These are phyloP conservation scores for Neurospora sp. DNA, from an alignment of 495 filamentous ascomycete genomes.

Conservation along the genomic window DNA sequence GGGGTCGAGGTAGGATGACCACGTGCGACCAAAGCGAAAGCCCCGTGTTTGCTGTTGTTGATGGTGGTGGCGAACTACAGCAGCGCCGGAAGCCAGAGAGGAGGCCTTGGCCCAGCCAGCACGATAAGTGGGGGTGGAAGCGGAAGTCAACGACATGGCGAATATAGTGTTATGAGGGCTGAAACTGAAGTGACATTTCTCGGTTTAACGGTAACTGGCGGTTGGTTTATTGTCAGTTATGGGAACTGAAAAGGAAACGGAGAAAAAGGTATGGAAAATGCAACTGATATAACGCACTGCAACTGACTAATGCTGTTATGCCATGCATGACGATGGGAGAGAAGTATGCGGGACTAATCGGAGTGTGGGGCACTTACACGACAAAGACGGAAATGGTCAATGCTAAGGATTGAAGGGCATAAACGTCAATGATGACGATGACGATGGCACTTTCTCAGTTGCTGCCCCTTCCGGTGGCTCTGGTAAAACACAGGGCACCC, in stretches of 20 bases:
- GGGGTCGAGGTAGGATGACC: conserved; percentile 31
- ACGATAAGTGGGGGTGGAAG: conserved; percentile 21
- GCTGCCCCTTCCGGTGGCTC: neutral
- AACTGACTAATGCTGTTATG: neutral
- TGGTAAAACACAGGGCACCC: neutral
- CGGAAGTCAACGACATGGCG: conserved; percentile 27
- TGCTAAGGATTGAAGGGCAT: neutral
- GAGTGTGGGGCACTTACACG: neutral
- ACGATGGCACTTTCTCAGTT: neutral
- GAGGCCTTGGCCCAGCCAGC: conserved; percentile 14
- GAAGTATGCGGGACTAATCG: neutral
- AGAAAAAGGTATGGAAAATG: neutral
- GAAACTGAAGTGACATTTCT: neutral
- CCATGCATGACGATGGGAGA: neutral
- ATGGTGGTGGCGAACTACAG: conserved; percentile 9
- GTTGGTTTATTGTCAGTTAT: neutral
- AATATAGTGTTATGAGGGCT: neutral
- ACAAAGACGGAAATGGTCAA: neutral
- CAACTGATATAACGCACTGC: neutral
- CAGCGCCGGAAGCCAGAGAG: conserved; percentile 8
- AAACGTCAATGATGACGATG: neutral
- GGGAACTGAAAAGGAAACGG: neutral
- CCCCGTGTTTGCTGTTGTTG: conserved; percentile 28
- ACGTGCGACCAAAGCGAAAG: conserved; percentile 34
- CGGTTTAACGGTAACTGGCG: neutral